These are phyloP conservation scores for Panicum virgatum DNA, from an alignment of 202 grass and related monocot genomes.

Conservation along the genomic window DNA sequence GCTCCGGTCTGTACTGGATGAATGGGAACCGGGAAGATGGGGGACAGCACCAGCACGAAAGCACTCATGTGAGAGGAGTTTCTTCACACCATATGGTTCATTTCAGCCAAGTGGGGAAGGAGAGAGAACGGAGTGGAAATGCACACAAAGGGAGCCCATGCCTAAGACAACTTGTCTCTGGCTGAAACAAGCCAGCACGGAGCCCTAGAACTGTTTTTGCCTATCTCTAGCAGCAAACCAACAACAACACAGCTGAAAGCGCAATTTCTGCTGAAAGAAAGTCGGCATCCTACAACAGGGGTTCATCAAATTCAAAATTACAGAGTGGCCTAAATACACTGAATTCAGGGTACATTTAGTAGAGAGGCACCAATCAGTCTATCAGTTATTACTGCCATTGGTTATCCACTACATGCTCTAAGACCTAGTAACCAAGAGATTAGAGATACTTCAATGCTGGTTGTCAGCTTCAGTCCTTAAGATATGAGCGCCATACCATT, in stretches of 20 bases:
- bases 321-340: constrained; percentile 10
- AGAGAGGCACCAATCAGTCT: too few relatives aligned
- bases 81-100: too few relatives aligned
- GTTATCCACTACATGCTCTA: background rate
- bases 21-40: background rate
- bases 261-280: constrained; percentile 4
- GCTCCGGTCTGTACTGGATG: background rate
- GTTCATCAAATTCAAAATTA: constrained; percentile 28
- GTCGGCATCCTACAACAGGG: background rate
- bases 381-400: background rate
- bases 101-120: too few relatives aligned
- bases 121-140: too few relatives aligned
- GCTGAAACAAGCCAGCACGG: background rate
- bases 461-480: background rate
- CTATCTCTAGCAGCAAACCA: background rate
- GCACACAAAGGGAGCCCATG: too few relatives aligned
- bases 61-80: too few relatives aligned
- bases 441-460: background rate
- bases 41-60: background rate
- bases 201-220: background rate
- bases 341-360: too few relatives aligned
- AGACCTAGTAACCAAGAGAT: background rate
- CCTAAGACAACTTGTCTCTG: background rate
- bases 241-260: background rate
- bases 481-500: background rate